Evolutionary conservation across 2,329 filamentous ascomycete species (phyloP), one percentile per base, ranked within the genome.

Genomic region (Claviceps sp.): DNA sequence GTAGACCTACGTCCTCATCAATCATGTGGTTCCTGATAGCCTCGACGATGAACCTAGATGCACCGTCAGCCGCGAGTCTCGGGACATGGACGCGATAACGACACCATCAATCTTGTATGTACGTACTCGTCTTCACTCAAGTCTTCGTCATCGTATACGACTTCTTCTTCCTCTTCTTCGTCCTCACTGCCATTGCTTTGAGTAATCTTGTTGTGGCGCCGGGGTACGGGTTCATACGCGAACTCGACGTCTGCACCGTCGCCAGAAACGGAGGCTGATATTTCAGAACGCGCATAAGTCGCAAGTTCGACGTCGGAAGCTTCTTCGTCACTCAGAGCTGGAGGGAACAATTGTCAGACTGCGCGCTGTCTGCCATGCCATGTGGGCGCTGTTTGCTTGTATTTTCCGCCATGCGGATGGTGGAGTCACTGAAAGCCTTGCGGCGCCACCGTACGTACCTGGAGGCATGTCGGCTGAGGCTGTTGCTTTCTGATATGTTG

Each of bases 21-120:
- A 84, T 73, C 51, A 77, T 74, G 66, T 91, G 87, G 37, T 70
- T 73, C 46, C 82, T 63, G 58, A 93, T 89, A 59, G 80, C 77
- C 63, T 91, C 85, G 4, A 93, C 86, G 14, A 87, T 77, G 60
- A 78, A 90, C 61, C 84, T 87, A 14, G 57, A 46, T 16, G n/a
- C 26, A 1, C 11, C 17, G 37, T 53, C 8, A 55, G 50, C 19
- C 30, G 10, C 10, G 10, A 34, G 30, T 34, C 10, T 34, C 30
- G 30, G 8, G 30, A 34, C 4, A 34, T 34, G 10, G 10, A 34
- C 30, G 30, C 10, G 30, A 34, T 34, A 34, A 10, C 4, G 10
- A 34, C 8, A 4, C 10, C 30, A 34, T 11, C 3, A 34, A 10
- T 13, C 5, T 14, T 11, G 50, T 1, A 62, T 11, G 50, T 1